Base-by-base conservation (phyloP, 2,329 filamentous ascomycete species). In the Beauveria scarabaeidicola region DNA sequence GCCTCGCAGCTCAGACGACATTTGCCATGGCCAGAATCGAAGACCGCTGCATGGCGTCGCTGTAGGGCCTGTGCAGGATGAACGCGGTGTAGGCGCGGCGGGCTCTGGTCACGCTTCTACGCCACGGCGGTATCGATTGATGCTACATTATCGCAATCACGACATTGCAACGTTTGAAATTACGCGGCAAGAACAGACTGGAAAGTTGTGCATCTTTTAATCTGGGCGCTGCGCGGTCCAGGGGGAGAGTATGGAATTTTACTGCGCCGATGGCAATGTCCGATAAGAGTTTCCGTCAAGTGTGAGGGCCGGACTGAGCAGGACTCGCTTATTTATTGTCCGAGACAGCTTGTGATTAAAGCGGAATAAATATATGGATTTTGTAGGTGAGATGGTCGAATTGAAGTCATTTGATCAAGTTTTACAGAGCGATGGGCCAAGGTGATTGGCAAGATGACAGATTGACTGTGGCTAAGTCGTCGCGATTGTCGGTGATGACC, bases 81-180 rank as follows among this genome's bases (percentile, higher is more conserved):
- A 75, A 1, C 70, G 50, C 44, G 61, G 62, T 48, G 57, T 62
- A 36, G 61, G 64, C 60, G 66, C 64, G 27, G 56, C 66, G 38
- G 62, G 60, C n/a, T 62, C 64, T 32, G 52, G 58, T 58, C 54
- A 62, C 44, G 63, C 66, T 58, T 62, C 66, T 8, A 62, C 68
- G 36, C 70, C 75, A 61, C 75, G 77, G 63, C 77, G 82, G 60
- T 91, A 86, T 78, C 76, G 87, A 61, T 64, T 93, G 60, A 81
- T 93, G 69, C 72, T 92, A 70, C 85, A 89, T 69, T 92, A 87
- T 69, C 79, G 80, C 61, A 84, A 91, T 70, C 84, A 89, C 66
- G 81, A 82, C 2, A 80, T 92, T 29, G 68, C 90, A 64, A 86
- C 81, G 61, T 92, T 91, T 73, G 85, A 90, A 69, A 71, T 91